Evolutionary conservation across 805 yeast species (phyloP).

Genomic region (Candida stauntonica): DNA sequence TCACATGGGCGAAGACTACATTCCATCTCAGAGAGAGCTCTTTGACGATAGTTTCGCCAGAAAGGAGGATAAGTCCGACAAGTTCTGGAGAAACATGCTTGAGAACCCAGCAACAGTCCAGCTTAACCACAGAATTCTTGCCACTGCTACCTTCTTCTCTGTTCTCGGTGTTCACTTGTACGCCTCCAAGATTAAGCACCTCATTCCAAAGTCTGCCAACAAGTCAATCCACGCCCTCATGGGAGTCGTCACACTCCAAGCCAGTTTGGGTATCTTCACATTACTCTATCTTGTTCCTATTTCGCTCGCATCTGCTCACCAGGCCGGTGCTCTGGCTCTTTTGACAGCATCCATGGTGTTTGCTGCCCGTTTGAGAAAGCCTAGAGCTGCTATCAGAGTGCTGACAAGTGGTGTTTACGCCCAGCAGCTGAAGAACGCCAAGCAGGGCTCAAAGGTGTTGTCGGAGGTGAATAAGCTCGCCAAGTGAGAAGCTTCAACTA

Average conservation of each 20-base stretch:
- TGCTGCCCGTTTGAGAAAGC: conserved; percentile 53
- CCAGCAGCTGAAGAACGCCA: conserved; percentile 24
- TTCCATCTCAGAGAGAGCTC: conserved; percentile 76
- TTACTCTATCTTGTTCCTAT: conserved; percentile 86
- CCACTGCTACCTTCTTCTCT: conserved; percentile 72
- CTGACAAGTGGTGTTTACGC: conserved; percentile 32
- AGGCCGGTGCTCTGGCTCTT: conserved; percentile 91
- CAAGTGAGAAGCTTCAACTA: conserved; percentile 15
- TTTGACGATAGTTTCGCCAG: conserved; percentile 72
- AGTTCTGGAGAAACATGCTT: conserved; percentile 86
- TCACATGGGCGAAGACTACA: conserved; percentile 82
- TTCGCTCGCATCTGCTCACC: conserved; percentile 91
- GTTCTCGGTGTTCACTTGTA: conserved; percentile 69
- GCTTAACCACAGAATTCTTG: conserved; percentile 81
- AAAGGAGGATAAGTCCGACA: conserved; percentile 60
- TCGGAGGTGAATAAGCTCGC: conserved; percentile 34
- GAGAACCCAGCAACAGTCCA: conserved; percentile 98
- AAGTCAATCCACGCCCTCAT: conserved; percentile 59
- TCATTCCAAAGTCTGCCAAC: conserved; percentile 54
- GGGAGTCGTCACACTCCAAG: conserved; percentile 85
- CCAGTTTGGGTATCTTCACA: conserved; percentile 80
- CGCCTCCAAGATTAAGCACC: conserved; percentile 48
- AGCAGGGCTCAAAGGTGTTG: conserved; percentile 29
- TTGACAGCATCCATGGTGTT: conserved; percentile 72
- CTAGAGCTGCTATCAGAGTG: conserved; percentile 41